phyloP scores from a whole-genome alignment of 2,329 filamentous ascomycete species.

The Aspergillus sergii region DNA sequence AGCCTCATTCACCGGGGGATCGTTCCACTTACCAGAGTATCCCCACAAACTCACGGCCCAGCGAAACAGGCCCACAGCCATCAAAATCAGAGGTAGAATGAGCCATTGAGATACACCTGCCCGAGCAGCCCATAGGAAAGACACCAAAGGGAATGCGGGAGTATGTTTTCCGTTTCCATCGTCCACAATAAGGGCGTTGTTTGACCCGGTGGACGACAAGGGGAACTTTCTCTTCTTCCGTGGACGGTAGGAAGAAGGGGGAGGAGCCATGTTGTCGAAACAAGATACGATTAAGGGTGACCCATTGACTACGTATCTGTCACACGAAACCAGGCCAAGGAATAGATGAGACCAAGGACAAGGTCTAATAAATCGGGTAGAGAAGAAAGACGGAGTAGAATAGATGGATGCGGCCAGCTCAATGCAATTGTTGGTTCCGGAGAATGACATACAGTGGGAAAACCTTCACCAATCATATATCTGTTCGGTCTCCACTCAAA shows the following conservation, averaged over 20 bases:
- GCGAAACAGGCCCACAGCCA: conserved; percentile 86
- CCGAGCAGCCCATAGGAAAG: conserved; percentile 92
- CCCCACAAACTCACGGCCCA: conserved; percentile 94
- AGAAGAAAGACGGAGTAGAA: not conserved
- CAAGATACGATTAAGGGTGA: conserved; percentile 14
- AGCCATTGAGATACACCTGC: conserved; percentile 87
- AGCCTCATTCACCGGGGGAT: not conserved
- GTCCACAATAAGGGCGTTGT: conserved; percentile 48
- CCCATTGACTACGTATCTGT: conserved; percentile 24
- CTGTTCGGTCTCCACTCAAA: conserved; percentile 25
- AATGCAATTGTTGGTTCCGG: conserved; percentile 8
- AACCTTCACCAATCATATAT: conserved; percentile 11
- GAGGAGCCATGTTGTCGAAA: conserved; percentile 30
- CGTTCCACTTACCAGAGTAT: conserved; percentile 73
- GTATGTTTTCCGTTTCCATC: conserved; percentile 47
- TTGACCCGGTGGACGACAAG: conserved; percentile 37
- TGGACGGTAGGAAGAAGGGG: conserved; percentile 43
- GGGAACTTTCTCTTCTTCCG: conserved; percentile 49
- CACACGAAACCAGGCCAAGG: not conserved
- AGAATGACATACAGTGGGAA: conserved; percentile 15
- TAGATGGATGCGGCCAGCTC: conserved; percentile 7
- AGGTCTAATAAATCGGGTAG: not conserved
- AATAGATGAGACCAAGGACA: not conserved
- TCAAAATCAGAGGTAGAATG: conserved; percentile 81
- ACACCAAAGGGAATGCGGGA: conserved; percentile 85